These are phyloP conservation scores for Mortierella sp. DNA, from an alignment of 371 early-diverging fungal species.

Conservation along the genomic window DNA sequence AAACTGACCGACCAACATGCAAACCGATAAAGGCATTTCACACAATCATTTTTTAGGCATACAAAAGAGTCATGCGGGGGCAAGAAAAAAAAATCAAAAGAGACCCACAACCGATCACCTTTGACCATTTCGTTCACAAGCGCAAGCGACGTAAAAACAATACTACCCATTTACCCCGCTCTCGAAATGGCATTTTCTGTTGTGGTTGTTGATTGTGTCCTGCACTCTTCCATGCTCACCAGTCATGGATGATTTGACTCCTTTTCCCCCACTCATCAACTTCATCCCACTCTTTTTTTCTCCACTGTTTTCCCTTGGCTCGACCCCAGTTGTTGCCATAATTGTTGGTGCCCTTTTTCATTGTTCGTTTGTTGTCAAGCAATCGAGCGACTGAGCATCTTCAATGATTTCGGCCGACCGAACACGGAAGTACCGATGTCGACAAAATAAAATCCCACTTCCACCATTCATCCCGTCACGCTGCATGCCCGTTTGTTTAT, in stretches of 20 bases:
- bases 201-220: not conserved
- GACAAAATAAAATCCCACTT: not conserved
- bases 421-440: slow-evolving; percentile 1
- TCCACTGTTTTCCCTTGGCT: not conserved
- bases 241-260: not conserved
- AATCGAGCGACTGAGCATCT: not conserved
- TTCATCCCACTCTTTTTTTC: not conserved
- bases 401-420: not conserved
- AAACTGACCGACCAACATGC: not conserved
- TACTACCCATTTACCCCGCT: not conserved
- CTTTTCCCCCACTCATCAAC: not conserved
- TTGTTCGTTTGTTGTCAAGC: not conserved
- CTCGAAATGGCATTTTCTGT: not conserved
- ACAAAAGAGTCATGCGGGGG: slow-evolving; percentile 7
- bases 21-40: no score
- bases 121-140: not conserved
- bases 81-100: not conserved
- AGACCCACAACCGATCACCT: not conserved
- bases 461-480: not conserved
- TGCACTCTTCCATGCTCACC: not conserved
- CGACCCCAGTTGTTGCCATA: slow-evolving; percentile 2
- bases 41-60: not conserved
- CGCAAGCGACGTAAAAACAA: no score
- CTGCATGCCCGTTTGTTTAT: not conserved
- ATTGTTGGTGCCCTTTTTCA: not conserved